Base-by-base conservation (phyloP, 2,329 filamentous ascomycete species). In the Hypomyces rosellus region DNA sequence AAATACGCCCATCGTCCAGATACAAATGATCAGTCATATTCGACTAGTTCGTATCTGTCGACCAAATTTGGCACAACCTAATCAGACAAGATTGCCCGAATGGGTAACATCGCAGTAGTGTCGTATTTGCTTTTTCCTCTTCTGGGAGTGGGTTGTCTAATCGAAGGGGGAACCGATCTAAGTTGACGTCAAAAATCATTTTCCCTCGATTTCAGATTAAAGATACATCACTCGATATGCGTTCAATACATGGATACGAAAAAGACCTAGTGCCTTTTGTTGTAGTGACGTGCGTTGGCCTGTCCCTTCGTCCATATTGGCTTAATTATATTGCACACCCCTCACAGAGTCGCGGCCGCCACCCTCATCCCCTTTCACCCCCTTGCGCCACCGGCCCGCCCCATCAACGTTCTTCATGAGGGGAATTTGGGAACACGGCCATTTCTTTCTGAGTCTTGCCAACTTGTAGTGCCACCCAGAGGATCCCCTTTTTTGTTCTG, bases 381-480 rank as follows among this genome's bases (percentile, higher is more conserved):
- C 39, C 45, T 22, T 40, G 45, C 34, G 15, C 34, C 41, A 40
- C 39, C 16, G 45, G 40, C 15, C 50, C 39, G 50, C 45, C 34
- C 49, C 45, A 41, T 51, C 25, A 12, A 30, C 45, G n/a, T 30
- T 51, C 48, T 46, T 46, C 30, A 34, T n/a, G 43, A 33, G 36
- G 30, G 34, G 25, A 30, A 45, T 36, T 34, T 51, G 50, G 41
- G 15, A 37, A 34, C 22, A 25, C 36, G 15, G 39, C 41, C 46
- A 49, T 39, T 34, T 16, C 36, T 30, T 4, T 44, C 41, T 36
- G 18, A 33, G 7, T 39, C n/a, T 34, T 30, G 25, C 25, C 25
- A 30, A 11, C 25, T 30, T 30, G 25, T 30, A 6, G 25, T 30
- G 25, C 25, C 25, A 11, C 13, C 34, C 41, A 15, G 15, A 16